Base-by-base conservation (phyloP, 345 rosid species). In the Mangifera indica region DNA sequence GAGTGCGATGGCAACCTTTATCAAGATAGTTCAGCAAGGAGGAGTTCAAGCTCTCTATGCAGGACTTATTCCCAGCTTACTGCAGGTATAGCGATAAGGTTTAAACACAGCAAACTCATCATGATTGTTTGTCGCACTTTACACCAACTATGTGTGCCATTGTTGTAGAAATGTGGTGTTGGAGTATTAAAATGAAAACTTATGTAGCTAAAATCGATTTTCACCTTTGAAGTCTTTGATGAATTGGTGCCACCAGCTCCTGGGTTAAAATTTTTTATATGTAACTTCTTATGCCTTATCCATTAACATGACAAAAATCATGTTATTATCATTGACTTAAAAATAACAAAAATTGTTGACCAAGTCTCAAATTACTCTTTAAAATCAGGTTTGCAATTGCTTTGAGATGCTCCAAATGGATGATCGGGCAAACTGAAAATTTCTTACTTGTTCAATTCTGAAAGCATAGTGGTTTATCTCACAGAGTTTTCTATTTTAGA, bases 21-120 rank as follows among this genome's bases (percentile, higher is more conserved):
- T 83, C 71, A 86, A 75, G 83, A 84, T 90, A 32, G 71, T 87
- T 74, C 84, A 90, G 74, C 85, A 85, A 52, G 91, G 92, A 46
- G 96, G 96, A 72, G 69, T 88, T 74, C 87, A 84, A 75, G 89
- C 91, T 60, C 81, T 90, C 5, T 90, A 90, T 79, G 84, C 89
- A 21, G 92, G 95, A 69, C 82, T 90, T 52, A 69, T 88, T 74
- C 92, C 96, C 20, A 88, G 92, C 80, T 86, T 90, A 79, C 81
- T 91, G 78, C 96, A 87, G 91, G 90, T 88, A 75, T 10, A 21
- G n/a, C 65, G 14, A 49, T 15, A 69, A 62, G 55, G 48, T 66
- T 5, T 40, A 59, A 13, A 12, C 7, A 17, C 24, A 1, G 0
- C 37, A 8, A 15, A 26, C 72, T 51, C n/a, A 14, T 57, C 9